Evolutionary conservation across 2,329 filamentous ascomycete species (phyloP), one percentile per base, ranked within the genome.

Genomic region (Penicillium sp.): DNA sequence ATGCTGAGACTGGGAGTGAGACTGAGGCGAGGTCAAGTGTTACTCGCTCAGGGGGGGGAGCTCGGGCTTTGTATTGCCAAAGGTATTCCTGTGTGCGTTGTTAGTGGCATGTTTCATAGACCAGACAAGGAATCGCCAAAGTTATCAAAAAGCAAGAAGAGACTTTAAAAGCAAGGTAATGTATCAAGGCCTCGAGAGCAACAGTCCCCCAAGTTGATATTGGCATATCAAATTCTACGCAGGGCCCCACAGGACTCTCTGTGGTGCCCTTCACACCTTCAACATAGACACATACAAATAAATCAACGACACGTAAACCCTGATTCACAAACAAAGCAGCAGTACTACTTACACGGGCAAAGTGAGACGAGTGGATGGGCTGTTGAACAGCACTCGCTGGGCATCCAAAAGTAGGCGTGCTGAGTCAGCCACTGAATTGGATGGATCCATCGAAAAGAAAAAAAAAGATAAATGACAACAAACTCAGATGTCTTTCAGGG

Each of bases 341-440:
- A 37, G 35, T n/a, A 38, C 19, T 45, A 58, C 59, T 58, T 46
- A 61, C 59, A n/a, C 11, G 16, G 33, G n/a, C 10, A 48, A 28
- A 13, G 33, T 19, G 51, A 61, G 46, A 38, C 51, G 59, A 61
- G 59, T 16, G 55, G 55, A 55, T 55, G 43, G 11, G 16, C 56
- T 56, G 51, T 14, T 58, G 52, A 52, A 58, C 40, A 37, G 46
- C 43, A 57, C n/a, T 13, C 33, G 43, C 22, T 26, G 33, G 35
- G 26, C 19, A 33, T 42, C 55, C 33, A 52, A 57, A 42, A 42
- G 19, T 40, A 51, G 55, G 55, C 40, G 55, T n/a, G 60, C 51
- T 62, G 59, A 62, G 60, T 62, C 60, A 62, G 22, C 51, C 14
- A 26, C 3, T 11, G 16, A 19, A 11, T 10, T 3, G 7, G 14